These are phyloP conservation scores for Apiospora marii DNA, from an alignment of 2,329 filamentous ascomycete genomes.

Conservation along the genomic window DNA sequence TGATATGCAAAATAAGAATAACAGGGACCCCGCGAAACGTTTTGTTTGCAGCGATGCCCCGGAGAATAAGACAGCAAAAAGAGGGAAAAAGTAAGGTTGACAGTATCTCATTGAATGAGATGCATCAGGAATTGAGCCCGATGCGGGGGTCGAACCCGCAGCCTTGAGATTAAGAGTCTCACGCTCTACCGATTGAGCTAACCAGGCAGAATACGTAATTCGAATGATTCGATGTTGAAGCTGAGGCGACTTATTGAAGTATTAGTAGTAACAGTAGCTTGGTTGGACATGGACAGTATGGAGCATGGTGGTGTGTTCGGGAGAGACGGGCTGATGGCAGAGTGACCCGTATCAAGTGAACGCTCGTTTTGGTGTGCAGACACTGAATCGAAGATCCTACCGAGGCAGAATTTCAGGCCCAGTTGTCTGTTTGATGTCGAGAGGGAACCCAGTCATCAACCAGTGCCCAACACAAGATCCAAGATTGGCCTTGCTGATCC, in stretches of 20 bases:
- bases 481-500: too few species aligned
- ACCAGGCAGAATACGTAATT: constrained; percentile 47
- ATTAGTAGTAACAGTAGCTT: too few species aligned
- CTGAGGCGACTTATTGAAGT: too few species aligned
- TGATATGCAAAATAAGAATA: not conserved
- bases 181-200: constrained; percentile 77
- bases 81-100: not conserved
- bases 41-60: too few species aligned
- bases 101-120: not conserved
- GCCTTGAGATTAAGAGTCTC: constrained; percentile 64
- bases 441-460: not conserved
- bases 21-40: too few species aligned
- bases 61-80: not conserved
- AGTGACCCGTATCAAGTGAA: not conserved
- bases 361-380: not conserved
- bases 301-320: too few species aligned
- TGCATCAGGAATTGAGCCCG: constrained; percentile 45
- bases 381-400: not conserved
- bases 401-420: not conserved
- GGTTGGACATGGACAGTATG: too few species aligned
- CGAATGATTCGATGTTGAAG: too few species aligned
- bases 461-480: too few species aligned
- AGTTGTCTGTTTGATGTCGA: not conserved
- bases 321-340: too few species aligned
- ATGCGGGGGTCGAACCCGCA: constrained; percentile 51